Percentiles rank a stretch among this genome's conserved stretches.
These are phyloP conservation scores for Malassezia equina DNA, from an alignment of 1,284 basidiomycete genomes.

Conservation along the genomic window DNA sequence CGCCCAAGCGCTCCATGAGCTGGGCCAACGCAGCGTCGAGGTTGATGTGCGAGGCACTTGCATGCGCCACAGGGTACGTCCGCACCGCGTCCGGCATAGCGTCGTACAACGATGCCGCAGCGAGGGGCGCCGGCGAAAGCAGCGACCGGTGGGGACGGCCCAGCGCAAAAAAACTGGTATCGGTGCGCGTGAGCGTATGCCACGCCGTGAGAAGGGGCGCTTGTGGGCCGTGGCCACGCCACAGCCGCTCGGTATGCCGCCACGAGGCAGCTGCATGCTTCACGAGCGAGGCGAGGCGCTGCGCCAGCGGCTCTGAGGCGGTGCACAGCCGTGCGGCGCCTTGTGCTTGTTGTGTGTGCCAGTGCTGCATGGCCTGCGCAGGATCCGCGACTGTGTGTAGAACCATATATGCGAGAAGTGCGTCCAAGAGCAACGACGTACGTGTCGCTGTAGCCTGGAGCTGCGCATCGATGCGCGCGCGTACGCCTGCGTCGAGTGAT, in stretches of 20 bases:
- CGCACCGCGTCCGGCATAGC: neutral
- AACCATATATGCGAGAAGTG: neutral
- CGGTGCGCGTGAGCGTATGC: neutral
- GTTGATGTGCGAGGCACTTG: neutral
- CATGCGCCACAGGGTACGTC: neutral
- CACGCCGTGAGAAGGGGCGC: neutral
- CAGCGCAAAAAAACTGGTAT: neutral
- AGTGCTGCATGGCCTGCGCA: neutral
- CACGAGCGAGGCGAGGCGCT: neutral
- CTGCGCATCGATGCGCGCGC: neutral
- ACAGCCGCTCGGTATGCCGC: neutral
- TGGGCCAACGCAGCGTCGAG: neutral
- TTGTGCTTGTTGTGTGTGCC: neutral
- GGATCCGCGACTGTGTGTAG: neutral
- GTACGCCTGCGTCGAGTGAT: neutral
- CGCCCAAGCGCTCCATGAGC: neutral
- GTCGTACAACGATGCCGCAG: neutral
- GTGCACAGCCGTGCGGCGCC: neutral
- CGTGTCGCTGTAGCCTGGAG: neutral
- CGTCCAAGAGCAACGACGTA: neutral
- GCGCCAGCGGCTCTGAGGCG: neutral
- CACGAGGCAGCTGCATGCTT: neutral
- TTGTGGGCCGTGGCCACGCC: neutral
- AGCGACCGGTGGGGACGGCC: neutral
- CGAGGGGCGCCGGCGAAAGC: neutral